A percentile compares a stretch with the other conserved stretches of the same genome.
Conservation (phyloP, 2,329 filamentous ascomycete genomes). For the Paramyrothecium sp. region DNA sequence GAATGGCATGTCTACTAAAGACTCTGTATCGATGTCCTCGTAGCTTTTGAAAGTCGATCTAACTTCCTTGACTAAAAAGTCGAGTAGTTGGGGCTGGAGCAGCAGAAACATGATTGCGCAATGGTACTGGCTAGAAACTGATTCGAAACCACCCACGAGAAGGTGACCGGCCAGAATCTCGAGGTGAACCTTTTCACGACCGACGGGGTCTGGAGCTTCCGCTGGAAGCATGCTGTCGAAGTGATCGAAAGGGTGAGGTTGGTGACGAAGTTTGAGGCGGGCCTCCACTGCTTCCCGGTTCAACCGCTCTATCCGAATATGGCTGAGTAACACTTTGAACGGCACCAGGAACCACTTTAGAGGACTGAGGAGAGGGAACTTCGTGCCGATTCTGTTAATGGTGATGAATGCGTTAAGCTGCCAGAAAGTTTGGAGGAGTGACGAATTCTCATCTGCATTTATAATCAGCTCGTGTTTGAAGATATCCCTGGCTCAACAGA, state of each 20-base stretch:
- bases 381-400: neutral
- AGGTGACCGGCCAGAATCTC: constrained; percentile 1
- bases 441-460: neutral
- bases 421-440: neutral
- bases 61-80: neutral
- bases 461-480: neutral
- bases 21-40: neutral
- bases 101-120: neutral
- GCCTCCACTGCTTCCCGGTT: neutral
- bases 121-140: neutral
- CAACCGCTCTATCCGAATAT: neutral
- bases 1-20: neutral
- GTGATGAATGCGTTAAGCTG: neutral
- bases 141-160: neutral
- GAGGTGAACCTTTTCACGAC: neutral
- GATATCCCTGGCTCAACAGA: neutral
- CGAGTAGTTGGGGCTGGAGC: neutral
- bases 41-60: neutral
- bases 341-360: neutral
- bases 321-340: neutral
- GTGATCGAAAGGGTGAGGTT: neutral
- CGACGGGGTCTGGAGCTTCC: neutral
- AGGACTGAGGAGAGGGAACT: neutral
- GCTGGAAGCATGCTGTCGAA: neutral
- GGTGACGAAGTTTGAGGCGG: neutral